Evolutionary conservation across 2,329 filamentous ascomycete species (phyloP), one percentile per base, ranked within the genome.

Genomic region (Chrysoporthe austroafricana): DNA sequence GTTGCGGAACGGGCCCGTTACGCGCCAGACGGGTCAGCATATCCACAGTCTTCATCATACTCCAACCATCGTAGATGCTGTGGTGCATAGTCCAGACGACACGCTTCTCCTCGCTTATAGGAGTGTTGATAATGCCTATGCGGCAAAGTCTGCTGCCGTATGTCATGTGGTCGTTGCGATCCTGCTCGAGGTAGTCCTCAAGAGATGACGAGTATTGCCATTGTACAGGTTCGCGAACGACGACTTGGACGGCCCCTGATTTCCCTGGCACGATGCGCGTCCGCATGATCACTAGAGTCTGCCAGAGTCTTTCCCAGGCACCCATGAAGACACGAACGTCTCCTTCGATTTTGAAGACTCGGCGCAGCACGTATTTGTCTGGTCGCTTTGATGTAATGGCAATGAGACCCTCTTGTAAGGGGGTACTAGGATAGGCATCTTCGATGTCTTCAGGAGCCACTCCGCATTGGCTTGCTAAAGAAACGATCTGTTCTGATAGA

Each of bases 1-100:
- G 48, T 5, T 48, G n/a, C n/a, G 81, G 85, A 1, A 80, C 80
- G 44, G 77, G 76, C 72, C 84, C 84, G 54, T 85, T 79, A 50
- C 80, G 79, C 36, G 84, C 82, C 26, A 85, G 78, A 2, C 85
- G 73, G 3, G 85, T 72, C 4, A 82, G 82, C 81, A 86, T 83
- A 0, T 81, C 44, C 44, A 48, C n/a, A n/a, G 44, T 48, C 18
- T 18, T 48, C 44, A 48, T n/a, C 44, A 48, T 48, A n/a, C 44
- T 82, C 85, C 85, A 87, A 34, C 85, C 85, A 63, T 88, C 85
- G 68, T 88, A 88, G 0, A 87, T 73, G 4, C 81, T 83, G 70
- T 88, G 85, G 70, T 88, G 85, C 76, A 86, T 83, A 1, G 83
- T 84, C 69, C 85, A 75, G n/a, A 87, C 81, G 87, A 85, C 5